Evolutionary conservation across 805 yeast genomes (phyloP).

Genomic region (Cyberlindnera maritima): DNA sequence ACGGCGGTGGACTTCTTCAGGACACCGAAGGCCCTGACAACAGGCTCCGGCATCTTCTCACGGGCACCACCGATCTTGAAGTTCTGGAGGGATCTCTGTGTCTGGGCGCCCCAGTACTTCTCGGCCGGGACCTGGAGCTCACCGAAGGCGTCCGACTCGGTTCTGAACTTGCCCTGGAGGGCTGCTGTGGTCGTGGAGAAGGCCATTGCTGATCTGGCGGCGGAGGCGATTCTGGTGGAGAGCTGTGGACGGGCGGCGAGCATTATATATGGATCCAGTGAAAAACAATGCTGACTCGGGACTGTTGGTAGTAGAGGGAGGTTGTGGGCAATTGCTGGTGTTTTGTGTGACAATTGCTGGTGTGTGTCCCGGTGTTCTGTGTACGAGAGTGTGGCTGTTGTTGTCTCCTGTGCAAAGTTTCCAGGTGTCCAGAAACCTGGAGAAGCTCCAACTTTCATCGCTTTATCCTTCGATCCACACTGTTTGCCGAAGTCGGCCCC

Average conservation of each 20-base stretch:
- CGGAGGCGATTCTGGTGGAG: background rate
- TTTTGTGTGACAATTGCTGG: too few species aligned
- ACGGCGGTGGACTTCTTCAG: conserved; percentile 93
- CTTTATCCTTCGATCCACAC: too few species aligned
- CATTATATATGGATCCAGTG: background rate
- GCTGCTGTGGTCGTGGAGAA: conserved; percentile 11
- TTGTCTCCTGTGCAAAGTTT: too few species aligned
- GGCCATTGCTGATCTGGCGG: conserved; percentile 6
- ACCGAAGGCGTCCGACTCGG: conserved; percentile 95
- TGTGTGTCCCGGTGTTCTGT: too few species aligned
- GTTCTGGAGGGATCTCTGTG: conserved; percentile 89
- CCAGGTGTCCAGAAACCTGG: too few species aligned
- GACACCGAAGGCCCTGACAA: conserved; percentile 88
- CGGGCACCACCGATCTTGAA: conserved; percentile 94
- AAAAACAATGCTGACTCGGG: background rate
- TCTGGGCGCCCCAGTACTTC: conserved; percentile 98
- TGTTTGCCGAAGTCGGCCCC: background rate
- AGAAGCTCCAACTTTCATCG: background rate
- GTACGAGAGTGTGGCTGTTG: too few species aligned
- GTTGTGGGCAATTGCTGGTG: too few species aligned
- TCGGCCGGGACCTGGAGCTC: conserved; percentile 86
- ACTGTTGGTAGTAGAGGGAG: background rate
- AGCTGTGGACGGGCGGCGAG: conserved; percentile 7
- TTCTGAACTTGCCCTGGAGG: conserved; percentile 39
- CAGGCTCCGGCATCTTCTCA: conserved; percentile 89